phyloP scores from a whole-genome alignment of 2,329 filamentous ascomycete species.

The Fusarium napiforme region DNA sequence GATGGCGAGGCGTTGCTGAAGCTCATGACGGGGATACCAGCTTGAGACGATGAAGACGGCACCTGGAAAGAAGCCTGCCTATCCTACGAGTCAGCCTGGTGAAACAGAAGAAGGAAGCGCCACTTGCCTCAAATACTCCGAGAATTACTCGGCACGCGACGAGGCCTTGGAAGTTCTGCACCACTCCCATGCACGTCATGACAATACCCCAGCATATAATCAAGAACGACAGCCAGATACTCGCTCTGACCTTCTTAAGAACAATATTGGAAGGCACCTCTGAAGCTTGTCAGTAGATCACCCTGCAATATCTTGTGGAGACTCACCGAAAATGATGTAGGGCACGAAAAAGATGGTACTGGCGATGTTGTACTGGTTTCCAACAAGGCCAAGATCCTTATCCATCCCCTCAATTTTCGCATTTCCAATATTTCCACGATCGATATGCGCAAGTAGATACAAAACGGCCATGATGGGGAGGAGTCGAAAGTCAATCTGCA shows the following conservation, averaged over 20 bases:
- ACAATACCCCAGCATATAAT: conserved; percentile 56
- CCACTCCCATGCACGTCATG: conserved; percentile 57
- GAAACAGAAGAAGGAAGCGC: rapidly evolving
- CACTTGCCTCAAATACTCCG: conserved; percentile 50
- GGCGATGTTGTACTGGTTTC: conserved; percentile 64
- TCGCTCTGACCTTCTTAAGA: conserved; percentile 49
- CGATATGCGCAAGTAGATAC: conserved; percentile 34
- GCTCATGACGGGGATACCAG: conserved; percentile 48
- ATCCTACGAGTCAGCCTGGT: not conserved
- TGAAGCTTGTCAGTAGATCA: conserved; percentile 40
- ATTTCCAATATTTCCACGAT: conserved; percentile 41
- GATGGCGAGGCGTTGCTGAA: conserved; percentile 46
- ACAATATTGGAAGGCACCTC: conserved; percentile 51
- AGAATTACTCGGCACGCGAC: conserved; percentile 58
- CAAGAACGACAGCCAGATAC: conserved; percentile 50
- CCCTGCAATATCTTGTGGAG: not conserved
- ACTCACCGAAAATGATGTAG: conserved; percentile 55
- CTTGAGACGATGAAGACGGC: conserved; percentile 45
- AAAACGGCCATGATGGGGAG: conserved; percentile 31
- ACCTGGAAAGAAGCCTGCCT: conserved; percentile 55
- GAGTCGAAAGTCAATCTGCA: conserved; percentile 32
- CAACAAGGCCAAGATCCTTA: conserved; percentile 60
- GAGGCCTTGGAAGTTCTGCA: conserved; percentile 58
- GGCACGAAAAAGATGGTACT: conserved; percentile 65
- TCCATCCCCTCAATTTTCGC: conserved; percentile 51